Conservation (phyloP, 805 yeast species). For the Dipodascopsis tothii region DNA sequence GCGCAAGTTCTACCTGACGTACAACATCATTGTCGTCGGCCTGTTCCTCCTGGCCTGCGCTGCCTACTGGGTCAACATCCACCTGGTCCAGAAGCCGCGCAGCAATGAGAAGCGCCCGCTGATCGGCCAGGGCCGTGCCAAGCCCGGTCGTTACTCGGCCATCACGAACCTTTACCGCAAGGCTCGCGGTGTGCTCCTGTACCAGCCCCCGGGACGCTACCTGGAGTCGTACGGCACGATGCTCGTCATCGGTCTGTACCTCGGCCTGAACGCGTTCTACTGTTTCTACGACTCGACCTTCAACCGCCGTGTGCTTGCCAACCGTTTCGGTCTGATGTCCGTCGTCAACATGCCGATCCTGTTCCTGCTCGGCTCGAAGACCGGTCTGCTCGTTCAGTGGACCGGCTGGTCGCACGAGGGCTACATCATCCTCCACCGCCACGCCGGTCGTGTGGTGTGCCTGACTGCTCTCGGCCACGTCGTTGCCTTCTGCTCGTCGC, state of each 20-base stretch:
- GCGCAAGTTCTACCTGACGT: conserved; percentile 21
- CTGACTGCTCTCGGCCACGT: conserved; percentile 23
- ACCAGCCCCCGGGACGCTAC: conserved; percentile 24
- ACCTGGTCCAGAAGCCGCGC: conserved; percentile 8
- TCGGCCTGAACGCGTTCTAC: conserved; percentile 22
- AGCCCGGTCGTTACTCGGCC: no score
- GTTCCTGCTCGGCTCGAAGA: conserved; percentile 24
- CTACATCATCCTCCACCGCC: conserved; percentile 22
- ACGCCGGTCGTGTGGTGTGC: conserved; percentile 23
- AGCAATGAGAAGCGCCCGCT: conserved; percentile 18
- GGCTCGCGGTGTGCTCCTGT: conserved; percentile 17
- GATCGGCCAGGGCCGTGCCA: conserved; percentile 14
- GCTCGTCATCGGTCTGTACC: conserved; percentile 18
- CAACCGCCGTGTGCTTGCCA: conserved; percentile 14
- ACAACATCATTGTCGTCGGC: conserved; percentile 22
- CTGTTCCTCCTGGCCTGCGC: conserved; percentile 19
- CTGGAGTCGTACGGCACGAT: conserved; percentile 23
- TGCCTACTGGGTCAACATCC: conserved; percentile 17
- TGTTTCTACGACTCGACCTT: conserved; percentile 18
- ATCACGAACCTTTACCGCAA: conserved; percentile 10
- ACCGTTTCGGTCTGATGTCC: conserved; percentile 23
- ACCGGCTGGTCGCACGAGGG: conserved; percentile 25
- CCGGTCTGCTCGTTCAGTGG: conserved; percentile 24
- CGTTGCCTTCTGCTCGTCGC: conserved; percentile 8
- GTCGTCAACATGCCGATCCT: conserved; percentile 24